Percentiles rank a stretch among this genome's conserved stretches.
Evolutionary conservation across 2,329 filamentous ascomycete species (phyloP).

Genomic region (Rhinocladiella similis): DNA sequence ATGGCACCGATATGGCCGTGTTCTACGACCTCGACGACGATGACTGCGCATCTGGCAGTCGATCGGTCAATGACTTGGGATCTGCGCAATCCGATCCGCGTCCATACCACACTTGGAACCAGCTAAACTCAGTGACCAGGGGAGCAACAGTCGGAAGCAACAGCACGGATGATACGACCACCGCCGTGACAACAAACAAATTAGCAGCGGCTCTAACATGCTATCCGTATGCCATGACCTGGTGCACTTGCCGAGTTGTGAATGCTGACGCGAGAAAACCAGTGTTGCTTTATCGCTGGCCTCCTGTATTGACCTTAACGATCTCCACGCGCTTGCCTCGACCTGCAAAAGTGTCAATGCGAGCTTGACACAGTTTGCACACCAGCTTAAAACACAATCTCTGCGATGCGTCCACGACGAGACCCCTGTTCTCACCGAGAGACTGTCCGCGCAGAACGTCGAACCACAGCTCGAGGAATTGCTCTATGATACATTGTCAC

Average conservation of each 20-base stretch:
- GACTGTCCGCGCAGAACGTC: slow-evolving; percentile 21
- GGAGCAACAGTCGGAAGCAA: slow-evolving; percentile 2
- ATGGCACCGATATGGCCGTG: slow-evolving; percentile 44
- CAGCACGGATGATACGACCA: neutral
- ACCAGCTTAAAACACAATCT: slow-evolving; percentile 70
- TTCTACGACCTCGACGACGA: slow-evolving; percentile 47
- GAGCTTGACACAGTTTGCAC: slow-evolving; percentile 76
- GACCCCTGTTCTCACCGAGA: slow-evolving; percentile 39
- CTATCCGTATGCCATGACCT: slow-evolving; percentile 44
- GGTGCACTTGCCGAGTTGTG: slow-evolving; percentile 21
- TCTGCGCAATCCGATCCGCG: neutral
- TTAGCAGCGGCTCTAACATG: slow-evolving; percentile 48
- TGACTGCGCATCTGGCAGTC: slow-evolving; percentile 28
- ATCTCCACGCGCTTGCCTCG: slow-evolving; percentile 77
- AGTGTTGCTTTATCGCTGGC: slow-evolving; percentile 78
- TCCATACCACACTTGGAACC: slow-evolving; percentile 4
- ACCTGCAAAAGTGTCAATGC: slow-evolving; percentile 78
- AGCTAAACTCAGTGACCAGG: slow-evolving; percentile 10
- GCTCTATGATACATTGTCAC: neutral
- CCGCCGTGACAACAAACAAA: slow-evolving; percentile 4
- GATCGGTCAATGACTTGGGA: slow-evolving; percentile 24
- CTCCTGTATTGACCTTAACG: slow-evolving; percentile 78
- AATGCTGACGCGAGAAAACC: slow-evolving; percentile 30
- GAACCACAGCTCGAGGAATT: slow-evolving; percentile 1
- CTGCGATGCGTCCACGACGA: slow-evolving; percentile 77